Conservation (phyloP, 352 stramenopile species). For the Phytophthora tentaculata region DNA sequence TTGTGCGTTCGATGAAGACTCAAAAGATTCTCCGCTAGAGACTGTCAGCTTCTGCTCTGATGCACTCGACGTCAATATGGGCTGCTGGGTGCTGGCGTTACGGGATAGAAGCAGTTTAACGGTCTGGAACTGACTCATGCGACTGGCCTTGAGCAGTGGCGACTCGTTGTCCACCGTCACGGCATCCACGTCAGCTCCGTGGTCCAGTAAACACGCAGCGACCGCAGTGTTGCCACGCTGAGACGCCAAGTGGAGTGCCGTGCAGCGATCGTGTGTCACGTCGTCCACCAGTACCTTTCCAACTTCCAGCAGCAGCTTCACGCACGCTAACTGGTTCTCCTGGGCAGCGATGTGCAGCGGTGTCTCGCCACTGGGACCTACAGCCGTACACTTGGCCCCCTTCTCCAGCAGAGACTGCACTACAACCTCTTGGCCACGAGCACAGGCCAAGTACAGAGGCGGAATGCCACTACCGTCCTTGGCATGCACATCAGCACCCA, state of each 20-base stretch:
- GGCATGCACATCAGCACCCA: slow-evolving; percentile 71
- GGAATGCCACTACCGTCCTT: slow-evolving; percentile 70
- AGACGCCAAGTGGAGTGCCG: slow-evolving; percentile 77
- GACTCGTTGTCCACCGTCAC: slow-evolving; percentile 71
- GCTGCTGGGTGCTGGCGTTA: slow-evolving; percentile 44
- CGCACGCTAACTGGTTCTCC: slow-evolving; percentile 80
- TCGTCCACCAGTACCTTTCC: slow-evolving; percentile 58
- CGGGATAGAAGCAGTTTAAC: slow-evolving; percentile 73
- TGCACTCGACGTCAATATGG: slow-evolving; percentile 24
- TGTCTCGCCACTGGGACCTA: slow-evolving; percentile 77
- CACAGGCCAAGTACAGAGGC: slow-evolving; percentile 78
- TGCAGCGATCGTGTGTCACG: slow-evolving; percentile 66
- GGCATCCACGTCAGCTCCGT: slow-evolving; percentile 73
- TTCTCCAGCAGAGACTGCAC: slow-evolving; percentile 66
- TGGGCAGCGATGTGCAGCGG: slow-evolving; percentile 83
- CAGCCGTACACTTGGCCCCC: slow-evolving; percentile 54
- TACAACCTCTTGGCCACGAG: slow-evolving; percentile 66
- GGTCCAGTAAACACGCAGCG: slow-evolving; percentile 65
- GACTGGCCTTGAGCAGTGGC: slow-evolving; percentile 78
- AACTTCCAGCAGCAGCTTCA: slow-evolving; percentile 63
- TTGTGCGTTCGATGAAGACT: slow-evolving; percentile 25
- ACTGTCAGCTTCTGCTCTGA: slow-evolving; percentile 35
- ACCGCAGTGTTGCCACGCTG: slow-evolving; percentile 81
- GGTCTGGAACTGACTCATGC: slow-evolving; percentile 82
- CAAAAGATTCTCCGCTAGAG: slow-evolving; percentile 32